A percentile compares a stretch with the other conserved stretches of the same genome.
Conservation (phyloP, 176 grass and related monocot species). For the Chloris gayana region DNA sequence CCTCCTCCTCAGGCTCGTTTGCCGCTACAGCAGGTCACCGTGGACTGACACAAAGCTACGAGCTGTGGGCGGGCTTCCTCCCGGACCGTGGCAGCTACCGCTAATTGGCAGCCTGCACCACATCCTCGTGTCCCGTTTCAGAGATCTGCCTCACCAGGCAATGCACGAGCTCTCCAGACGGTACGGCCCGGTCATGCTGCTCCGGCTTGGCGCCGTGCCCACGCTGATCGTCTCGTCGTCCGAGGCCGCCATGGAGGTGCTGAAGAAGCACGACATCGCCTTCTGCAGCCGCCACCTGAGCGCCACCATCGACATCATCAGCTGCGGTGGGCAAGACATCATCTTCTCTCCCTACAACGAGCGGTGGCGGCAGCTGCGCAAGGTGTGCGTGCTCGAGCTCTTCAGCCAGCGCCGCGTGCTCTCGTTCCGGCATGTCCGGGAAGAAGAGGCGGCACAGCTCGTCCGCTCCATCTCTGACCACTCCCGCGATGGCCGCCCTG, state of each 20-base stretch:
- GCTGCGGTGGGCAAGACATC: slow-evolving; percentile 28
- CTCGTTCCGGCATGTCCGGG: slow-evolving; percentile 25
- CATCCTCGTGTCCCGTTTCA: slow-evolving; percentile 29
- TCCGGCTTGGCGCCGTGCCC: slow-evolving; percentile 40
- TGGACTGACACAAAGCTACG: neutral
- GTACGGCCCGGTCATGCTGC: slow-evolving; percentile 40
- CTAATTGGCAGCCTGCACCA: slow-evolving; percentile 54
- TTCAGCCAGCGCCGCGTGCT: slow-evolving; percentile 50
- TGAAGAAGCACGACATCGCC: slow-evolving; percentile 42
- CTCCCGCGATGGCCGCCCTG: neutral
- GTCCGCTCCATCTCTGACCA: slow-evolving; percentile 1
- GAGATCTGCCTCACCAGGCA: slow-evolving; percentile 40
- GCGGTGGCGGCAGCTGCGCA: slow-evolving; percentile 49
- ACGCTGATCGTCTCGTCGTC: slow-evolving; percentile 48
- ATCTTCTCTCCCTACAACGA: slow-evolving; percentile 46
- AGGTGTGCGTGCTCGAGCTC: slow-evolving; percentile 37
- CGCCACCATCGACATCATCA: slow-evolving; percentile 26
- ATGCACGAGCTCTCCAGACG: slow-evolving; percentile 15
- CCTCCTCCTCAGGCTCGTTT: slow-evolving; percentile 20
- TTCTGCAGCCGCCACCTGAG: slow-evolving; percentile 34
- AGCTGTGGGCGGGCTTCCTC: neutral
- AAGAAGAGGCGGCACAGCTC: slow-evolving; percentile 39
- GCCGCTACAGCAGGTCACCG: neutral
- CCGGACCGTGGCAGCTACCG: slow-evolving; percentile 48
- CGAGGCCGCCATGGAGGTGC: slow-evolving; percentile 44